Percentiles rank a stretch among this genome's conserved stretches.
Conservation (phyloP, 2,329 filamentous ascomycete genomes). For the Hysterium pulicare region DNA sequence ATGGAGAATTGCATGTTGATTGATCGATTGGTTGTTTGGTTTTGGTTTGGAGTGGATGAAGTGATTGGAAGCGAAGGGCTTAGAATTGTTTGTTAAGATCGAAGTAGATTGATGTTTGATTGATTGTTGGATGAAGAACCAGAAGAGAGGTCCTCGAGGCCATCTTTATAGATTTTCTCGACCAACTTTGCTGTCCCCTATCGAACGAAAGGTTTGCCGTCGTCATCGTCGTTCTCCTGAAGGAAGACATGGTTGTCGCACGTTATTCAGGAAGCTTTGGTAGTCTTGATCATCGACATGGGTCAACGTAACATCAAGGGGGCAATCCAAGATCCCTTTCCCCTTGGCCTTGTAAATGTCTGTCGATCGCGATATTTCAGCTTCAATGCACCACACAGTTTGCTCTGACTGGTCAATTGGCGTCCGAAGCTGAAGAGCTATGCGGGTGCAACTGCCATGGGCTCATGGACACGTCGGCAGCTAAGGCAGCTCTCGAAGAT, state of each 20-base stretch:
- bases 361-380: conserved; percentile 30
- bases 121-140: conserved; percentile 23
- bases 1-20: conserved; percentile 35
- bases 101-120: conserved; percentile 13
- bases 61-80: background rate
- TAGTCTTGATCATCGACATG: conserved; percentile 8
- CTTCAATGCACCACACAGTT: conserved; percentile 16
- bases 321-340: conserved; percentile 15
- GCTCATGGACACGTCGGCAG: conserved; percentile 2
- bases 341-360: conserved; percentile 5
- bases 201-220: no score
- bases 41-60: background rate
- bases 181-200: no score
- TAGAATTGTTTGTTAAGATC: background rate
- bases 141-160: no score
- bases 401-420: conserved; percentile 18
- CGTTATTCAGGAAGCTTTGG: conserved; percentile 14
- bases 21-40: conserved; percentile 10
- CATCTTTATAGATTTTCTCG: no score
- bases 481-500: conserved; percentile 18
- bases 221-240: conserved; percentile 23
- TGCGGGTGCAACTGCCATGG: conserved; percentile 18
- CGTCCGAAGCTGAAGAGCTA: conserved; percentile 18
- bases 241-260: no score
- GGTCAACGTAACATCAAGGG: conserved; percentile 12